phyloP scores from a whole-genome alignment of 805 yeast species.

The Metahyphopichia silvanorum region DNA sequence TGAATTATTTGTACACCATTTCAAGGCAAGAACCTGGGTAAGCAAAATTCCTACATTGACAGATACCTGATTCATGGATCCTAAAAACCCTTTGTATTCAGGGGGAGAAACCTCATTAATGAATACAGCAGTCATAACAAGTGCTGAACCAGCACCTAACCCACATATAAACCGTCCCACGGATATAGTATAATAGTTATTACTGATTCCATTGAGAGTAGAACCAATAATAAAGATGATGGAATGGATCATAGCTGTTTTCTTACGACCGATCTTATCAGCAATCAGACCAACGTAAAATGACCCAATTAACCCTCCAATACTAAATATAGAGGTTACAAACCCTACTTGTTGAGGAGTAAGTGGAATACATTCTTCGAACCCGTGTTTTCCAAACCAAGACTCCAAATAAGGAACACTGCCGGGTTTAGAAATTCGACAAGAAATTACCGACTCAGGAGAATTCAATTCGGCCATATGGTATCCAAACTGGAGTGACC shows the following conservation, averaged over 20 bases:
- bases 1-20: constrained; percentile 56
- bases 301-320: constrained; percentile 83
- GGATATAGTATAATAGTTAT: constrained; percentile 40
- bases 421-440: constrained; percentile 38
- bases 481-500: constrained; percentile 87
- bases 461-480: constrained; percentile 95
- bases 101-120: constrained; percentile 79
- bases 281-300: constrained; percentile 63
- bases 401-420: constrained; percentile 28
- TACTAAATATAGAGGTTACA: constrained; percentile 72
- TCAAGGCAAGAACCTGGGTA: constrained; percentile 72
- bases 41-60: constrained; percentile 81
- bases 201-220: constrained; percentile 50
- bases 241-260: constrained; percentile 50
- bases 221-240: constrained; percentile 60
- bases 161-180: constrained; percentile 80
- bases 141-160: constrained; percentile 79
- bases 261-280: constrained; percentile 62
- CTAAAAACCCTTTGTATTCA: constrained; percentile 68
- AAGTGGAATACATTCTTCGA: constrained; percentile 55
- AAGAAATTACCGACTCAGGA: constrained; percentile 70
- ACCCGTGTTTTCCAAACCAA: constrained; percentile 39
- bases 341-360: constrained; percentile 60
- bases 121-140: constrained; percentile 81
- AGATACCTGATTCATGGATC: constrained; percentile 85